Evolutionary conservation across 257 asterid species (phyloP).

Genomic region (Verbascum thapsus): DNA sequence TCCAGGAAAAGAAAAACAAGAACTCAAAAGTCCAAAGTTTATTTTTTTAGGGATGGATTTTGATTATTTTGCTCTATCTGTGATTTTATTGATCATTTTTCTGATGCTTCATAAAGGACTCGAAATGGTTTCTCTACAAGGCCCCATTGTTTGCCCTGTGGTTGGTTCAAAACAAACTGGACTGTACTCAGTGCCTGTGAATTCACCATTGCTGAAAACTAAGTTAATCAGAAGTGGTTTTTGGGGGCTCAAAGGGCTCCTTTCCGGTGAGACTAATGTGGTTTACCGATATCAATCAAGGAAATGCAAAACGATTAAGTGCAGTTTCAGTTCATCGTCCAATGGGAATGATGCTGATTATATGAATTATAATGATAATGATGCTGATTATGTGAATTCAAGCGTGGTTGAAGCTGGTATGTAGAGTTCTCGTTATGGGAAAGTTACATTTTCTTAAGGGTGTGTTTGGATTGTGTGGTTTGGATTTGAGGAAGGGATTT

Average conservation of each 20-base stretch:
- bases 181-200: slow-evolving; percentile 41
- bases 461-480: too few relatives aligned
- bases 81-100: slow-evolving; percentile 19
- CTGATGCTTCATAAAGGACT: slow-evolving; percentile 32
- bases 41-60: too few relatives aligned
- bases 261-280: slow-evolving; percentile 29
- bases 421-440: not conserved
- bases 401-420: slow-evolving; percentile 77
- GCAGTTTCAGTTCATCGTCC: slow-evolving; percentile 72
- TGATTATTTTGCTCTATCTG: too few relatives aligned
- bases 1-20: not conserved
- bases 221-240: slow-evolving; percentile 42
- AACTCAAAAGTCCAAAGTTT: too few relatives aligned
- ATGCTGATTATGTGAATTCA: slow-evolving; percentile 68
- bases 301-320: slow-evolving; percentile 32
- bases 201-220: slow-evolving; percentile 52
- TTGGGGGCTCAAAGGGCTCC: slow-evolving; percentile 50
- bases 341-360: slow-evolving; percentile 65
- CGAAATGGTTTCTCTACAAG: slow-evolving; percentile 67
- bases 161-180: slow-evolving; percentile 63
- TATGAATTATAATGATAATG: too few relatives aligned
- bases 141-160: slow-evolving; percentile 68
- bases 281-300: slow-evolving; percentile 25
- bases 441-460: too few relatives aligned
- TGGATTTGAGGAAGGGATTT: too few relatives aligned